Conservation (phyloP, 148 eudicot species). For the Silene conica region DNA sequence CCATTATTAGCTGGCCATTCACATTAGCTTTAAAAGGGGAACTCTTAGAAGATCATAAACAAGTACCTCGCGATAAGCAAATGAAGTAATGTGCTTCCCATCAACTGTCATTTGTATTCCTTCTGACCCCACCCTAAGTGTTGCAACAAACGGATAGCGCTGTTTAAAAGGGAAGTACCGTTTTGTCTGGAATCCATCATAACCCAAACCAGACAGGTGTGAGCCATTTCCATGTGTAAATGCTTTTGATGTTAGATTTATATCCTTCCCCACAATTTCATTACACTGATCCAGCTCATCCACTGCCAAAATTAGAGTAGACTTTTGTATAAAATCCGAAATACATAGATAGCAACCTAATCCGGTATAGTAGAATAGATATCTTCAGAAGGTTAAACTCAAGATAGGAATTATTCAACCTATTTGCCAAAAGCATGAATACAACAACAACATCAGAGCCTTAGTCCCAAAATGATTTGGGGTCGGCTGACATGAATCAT, state of each 20-base stretch:
- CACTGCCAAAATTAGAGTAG: conserved; percentile 39
- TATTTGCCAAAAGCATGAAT: not conserved
- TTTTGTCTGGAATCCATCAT: conserved; percentile 49
- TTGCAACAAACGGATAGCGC: conserved; percentile 85
- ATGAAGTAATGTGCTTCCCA: conserved; percentile 88
- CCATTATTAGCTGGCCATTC: not conserved
- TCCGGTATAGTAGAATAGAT: not conserved
- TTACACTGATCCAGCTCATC: conserved; percentile 89
- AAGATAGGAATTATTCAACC: not conserved
- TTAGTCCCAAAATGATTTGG: too few species aligned
- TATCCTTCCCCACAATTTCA: conserved; percentile 67
- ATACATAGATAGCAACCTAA: not conserved
- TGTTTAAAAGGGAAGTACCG: conserved; percentile 86
- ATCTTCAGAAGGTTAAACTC: not conserved
- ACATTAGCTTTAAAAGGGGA: not conserved
- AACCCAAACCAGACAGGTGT: conserved; percentile 25
- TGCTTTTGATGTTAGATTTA: conserved; percentile 33
- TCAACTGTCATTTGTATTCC: conserved; percentile 99
- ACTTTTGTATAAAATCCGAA: not conserved
- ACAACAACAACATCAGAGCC: too few species aligned
- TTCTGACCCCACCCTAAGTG: conserved; percentile 83
- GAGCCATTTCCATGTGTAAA: conserved; percentile 37
- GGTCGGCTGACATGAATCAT: too few species aligned
- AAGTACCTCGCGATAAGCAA: conserved; percentile 82
- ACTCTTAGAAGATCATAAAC: conserved; percentile 8